These are phyloP conservation scores for Solanum appendiculatum DNA, from an alignment of 257 asterid genomes.

Conservation along the genomic window DNA sequence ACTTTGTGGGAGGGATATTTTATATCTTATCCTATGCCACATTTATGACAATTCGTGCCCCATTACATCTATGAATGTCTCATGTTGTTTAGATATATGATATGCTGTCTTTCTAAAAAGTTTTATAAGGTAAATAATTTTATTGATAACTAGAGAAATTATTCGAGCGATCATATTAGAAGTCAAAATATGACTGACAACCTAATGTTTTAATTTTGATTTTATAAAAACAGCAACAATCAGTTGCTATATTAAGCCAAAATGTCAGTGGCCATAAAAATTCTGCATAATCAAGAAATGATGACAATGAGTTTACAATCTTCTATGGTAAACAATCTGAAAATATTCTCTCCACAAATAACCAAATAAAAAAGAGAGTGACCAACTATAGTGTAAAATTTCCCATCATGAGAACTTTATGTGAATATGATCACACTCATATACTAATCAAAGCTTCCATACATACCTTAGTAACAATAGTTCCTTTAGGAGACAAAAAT, in stretches of 20 bases:
- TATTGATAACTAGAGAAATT: background rate
- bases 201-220: background rate
- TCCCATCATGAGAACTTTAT: background rate
- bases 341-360: background rate
- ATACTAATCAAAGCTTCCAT: background rate
- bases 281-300: background rate
- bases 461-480: background rate
- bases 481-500: background rate
- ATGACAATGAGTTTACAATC: background rate
- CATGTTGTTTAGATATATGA: background rate
- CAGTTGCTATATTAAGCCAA: background rate
- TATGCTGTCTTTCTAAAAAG: background rate
- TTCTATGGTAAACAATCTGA: background rate
- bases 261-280: background rate
- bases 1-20: slow-evolving; percentile 3
- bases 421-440: background rate
- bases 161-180: background rate
- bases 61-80: background rate
- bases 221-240: background rate
- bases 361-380: background rate
- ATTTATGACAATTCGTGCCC: background rate
- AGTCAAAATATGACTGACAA: background rate
- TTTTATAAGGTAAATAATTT: background rate
- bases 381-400: background rate
- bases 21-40: background rate